These are phyloP conservation scores for Caloboletus firmus DNA, from an alignment of 1,284 basidiomycete species.

Conservation along the genomic window DNA sequence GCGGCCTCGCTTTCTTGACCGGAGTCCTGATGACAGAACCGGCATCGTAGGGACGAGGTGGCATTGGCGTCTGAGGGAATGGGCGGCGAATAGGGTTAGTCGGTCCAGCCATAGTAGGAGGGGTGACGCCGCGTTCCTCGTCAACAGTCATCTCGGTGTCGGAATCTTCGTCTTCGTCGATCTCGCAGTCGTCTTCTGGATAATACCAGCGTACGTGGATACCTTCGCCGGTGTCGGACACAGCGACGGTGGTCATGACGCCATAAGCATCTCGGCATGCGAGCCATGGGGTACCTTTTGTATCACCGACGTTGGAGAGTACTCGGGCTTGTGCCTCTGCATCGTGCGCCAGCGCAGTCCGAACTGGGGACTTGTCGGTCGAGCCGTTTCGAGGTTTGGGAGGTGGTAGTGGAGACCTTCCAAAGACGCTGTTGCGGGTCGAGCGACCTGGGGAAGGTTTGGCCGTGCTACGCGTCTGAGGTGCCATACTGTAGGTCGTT, in stretches of 20 bases:
- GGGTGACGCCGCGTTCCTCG: conserved; percentile 18
- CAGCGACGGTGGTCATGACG: conserved; percentile 13
- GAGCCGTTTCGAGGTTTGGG: conserved; percentile 9
- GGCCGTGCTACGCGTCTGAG: conserved; percentile 22
- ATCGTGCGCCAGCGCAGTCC: neutral
- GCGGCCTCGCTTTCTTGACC: conserved; percentile 30
- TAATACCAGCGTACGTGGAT: conserved; percentile 24
- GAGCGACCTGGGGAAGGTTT: conserved; percentile 20
- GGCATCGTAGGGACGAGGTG: conserved; percentile 21
- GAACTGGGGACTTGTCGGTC: neutral
- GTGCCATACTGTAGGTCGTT: conserved; percentile 19
- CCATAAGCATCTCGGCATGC: conserved; percentile 18
- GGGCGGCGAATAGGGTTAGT: neutral
- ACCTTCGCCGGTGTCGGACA: conserved; percentile 26
- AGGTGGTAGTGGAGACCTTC: conserved; percentile 11
- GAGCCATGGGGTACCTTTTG: conserved; percentile 16
- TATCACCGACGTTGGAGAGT: neutral
- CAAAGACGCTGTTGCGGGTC: conserved; percentile 27
- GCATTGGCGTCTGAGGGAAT: conserved; percentile 29
- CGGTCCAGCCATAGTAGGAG: neutral
- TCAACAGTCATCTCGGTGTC: conserved; percentile 16
- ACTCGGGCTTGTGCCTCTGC: neutral
- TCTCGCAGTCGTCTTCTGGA: conserved; percentile 5
- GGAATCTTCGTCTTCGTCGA: conserved; percentile 1
- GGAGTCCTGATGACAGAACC: conserved; percentile 35